phyloP scores from a whole-genome alignment of 202 grass and related monocot species.

The Schoenoplectus tabernaemontani region DNA sequence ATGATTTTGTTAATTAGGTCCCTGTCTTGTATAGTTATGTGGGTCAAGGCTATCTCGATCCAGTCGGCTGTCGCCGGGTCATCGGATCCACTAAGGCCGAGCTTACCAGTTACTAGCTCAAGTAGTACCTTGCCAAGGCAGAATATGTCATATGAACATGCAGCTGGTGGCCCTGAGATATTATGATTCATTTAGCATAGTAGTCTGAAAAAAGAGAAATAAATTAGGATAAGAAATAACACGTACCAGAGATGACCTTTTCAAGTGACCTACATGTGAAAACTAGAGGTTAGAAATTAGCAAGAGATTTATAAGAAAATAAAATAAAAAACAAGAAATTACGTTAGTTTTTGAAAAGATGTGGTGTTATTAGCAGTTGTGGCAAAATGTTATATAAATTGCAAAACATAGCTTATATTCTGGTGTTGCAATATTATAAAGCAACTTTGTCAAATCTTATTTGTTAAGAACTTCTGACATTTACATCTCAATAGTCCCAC shows the following conservation, averaged over 20 bases:
- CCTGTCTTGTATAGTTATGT: slow-evolving; percentile 45
- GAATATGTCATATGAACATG: slow-evolving; percentile 62
- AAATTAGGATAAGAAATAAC: slow-evolving; percentile 9
- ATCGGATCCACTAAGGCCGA: slow-evolving; percentile 49
- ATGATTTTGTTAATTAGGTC: slow-evolving; percentile 37
- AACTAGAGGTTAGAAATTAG: slow-evolving; percentile 16
- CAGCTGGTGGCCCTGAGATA: slow-evolving; percentile 56
- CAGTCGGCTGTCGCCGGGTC: slow-evolving; percentile 42
- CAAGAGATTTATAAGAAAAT: slow-evolving; percentile 26
- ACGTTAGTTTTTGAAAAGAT: not conserved
- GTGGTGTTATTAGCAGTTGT: not conserved
- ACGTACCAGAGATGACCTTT: slow-evolving; percentile 51
- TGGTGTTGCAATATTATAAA: not conserved
- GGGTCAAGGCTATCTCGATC: slow-evolving; percentile 35
- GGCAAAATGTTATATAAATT: slow-evolving; percentile 16
- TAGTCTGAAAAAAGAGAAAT: not conserved
- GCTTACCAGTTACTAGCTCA: slow-evolving; percentile 69
- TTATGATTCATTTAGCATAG: slow-evolving; percentile 10
- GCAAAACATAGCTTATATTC: not conserved
- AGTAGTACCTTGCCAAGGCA: slow-evolving; percentile 93
- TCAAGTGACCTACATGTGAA: slow-evolving; percentile 44
- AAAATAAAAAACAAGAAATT: slow-evolving; percentile 9
- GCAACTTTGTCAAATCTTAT: not conserved
- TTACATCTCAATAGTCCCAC: not conserved
- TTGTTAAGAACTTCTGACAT: not conserved